Base-by-base conservation (phyloP, 768 basidiomycete genomes). In the Pisolithus microcarpus region DNA sequence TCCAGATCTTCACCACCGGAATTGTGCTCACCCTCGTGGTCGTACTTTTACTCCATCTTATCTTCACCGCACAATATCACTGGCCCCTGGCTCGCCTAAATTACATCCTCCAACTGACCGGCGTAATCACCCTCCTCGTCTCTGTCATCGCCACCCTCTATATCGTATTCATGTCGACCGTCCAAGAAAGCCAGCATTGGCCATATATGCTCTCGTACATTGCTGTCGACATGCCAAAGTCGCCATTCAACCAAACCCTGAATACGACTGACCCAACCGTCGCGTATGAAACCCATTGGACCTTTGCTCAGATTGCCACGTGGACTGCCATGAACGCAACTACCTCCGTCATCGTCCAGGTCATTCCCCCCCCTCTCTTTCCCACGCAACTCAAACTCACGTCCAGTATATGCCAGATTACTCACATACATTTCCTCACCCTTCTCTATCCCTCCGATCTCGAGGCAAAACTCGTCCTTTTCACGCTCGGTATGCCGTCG, bases 121-220 rank as follows among this genome's bases (percentile, higher is more conserved):
- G 89, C 7, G 91, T 93, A 24, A 72, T 79, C 31, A 83, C 87
- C 3, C 81, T 95, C 19, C 78, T 96, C 51, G 77, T 86, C 34
- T 86, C 85, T 15, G 76, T 87, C 49, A 76, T 84, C 43, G 87
- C 89, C 8, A 90, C 87, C 1, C 73, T 94, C 43, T 79, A 82
- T 61, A 78, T 92, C 57, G 76, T 95, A 18, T 73, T 95, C 6
- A 70, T 76, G 2, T 71, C 78, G 0, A 72, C 84, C 1, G 66
- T 78, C 3, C 59, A 70, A 2, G 81, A 87, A 61, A 90, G 87
- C 58, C 74, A 79, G 56, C 70, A 72, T 38, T 96, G 92, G 92
- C 94, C 96, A 0, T 99, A 92, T 67, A 95, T 96, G 89, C 81
- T 97, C 38, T 86, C 85, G 59, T 99, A 96, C 61, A 76, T 97